phyloP scores from a whole-genome alignment of 2,329 filamentous ascomycete genomes.

The Trichoderma atroviride region DNA sequence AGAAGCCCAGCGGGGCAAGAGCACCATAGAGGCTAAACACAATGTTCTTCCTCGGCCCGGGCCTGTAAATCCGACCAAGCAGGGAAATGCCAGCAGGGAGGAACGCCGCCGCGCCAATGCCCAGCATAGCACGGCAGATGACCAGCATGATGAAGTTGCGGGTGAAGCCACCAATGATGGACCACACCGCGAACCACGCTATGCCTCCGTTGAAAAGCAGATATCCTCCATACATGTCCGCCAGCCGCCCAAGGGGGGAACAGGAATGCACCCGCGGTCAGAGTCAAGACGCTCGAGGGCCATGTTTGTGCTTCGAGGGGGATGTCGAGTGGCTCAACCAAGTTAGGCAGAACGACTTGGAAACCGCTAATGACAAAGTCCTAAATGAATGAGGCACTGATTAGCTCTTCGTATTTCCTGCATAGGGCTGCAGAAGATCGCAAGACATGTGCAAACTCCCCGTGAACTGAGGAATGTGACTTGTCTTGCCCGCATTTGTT shows the following conservation, averaged over 20 bases:
- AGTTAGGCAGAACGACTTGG: conserved; percentile 66
- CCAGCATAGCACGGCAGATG: conserved; percentile 68
- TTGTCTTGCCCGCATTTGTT: conserved; percentile 17
- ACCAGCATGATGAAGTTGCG: conserved; percentile 66
- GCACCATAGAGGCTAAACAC: conserved; percentile 62
- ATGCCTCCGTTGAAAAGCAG: conserved; percentile 58
- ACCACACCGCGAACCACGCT: conserved; percentile 65
- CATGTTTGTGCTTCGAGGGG: conserved; percentile 62
- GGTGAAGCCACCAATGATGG: conserved; percentile 66
- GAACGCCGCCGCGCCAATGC: conserved; percentile 68
- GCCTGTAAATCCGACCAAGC: conserved; percentile 65
- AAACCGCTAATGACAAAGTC: conserved; percentile 78
- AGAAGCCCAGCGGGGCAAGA: conserved; percentile 58
- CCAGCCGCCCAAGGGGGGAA: conserved; percentile 61
- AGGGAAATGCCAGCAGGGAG: conserved; percentile 69
- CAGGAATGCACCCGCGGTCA: conserved; percentile 57
- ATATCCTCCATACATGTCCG: conserved; percentile 63
- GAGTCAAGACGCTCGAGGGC: conserved; percentile 63
- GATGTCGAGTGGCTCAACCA: conserved; percentile 64
- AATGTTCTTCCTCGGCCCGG: conserved; percentile 69
- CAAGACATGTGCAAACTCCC: neutral
- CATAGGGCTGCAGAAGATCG: neutral
- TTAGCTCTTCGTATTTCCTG: neutral
- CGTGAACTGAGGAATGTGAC: conserved; percentile 13
- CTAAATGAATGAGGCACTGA: conserved; percentile 36